These are phyloP conservation scores for Wickerhamiella vanderwaltii DNA, from an alignment of 805 yeast genomes.

Conservation along the genomic window DNA sequence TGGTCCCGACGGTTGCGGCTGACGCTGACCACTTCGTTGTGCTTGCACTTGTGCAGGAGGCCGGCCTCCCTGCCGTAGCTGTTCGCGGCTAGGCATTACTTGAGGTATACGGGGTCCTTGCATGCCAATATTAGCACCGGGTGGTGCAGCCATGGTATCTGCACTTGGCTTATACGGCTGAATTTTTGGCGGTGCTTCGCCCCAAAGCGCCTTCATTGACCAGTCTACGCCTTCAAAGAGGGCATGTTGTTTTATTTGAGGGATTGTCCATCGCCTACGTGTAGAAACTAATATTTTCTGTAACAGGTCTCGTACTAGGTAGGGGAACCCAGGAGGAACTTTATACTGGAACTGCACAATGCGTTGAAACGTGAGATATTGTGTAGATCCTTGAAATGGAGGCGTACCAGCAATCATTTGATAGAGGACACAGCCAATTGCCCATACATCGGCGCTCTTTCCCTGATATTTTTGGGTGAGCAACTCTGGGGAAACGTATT, in stretches of 20 bases:
- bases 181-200: slow-evolving; percentile 49
- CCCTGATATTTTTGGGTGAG: slow-evolving; percentile 69
- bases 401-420: slow-evolving; percentile 77
- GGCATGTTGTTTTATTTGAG: slow-evolving; percentile 47
- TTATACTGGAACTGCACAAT: slow-evolving; percentile 66
- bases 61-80: not conserved
- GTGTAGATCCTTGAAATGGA: slow-evolving; percentile 80
- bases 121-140: slow-evolving; percentile 7
- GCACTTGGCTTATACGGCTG: slow-evolving; percentile 34
- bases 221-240: slow-evolving; percentile 66
- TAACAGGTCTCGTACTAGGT: slow-evolving; percentile 52
- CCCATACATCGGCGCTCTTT: slow-evolving; percentile 84
- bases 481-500: slow-evolving; percentile 88
- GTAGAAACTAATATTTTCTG: slow-evolving; percentile 59
- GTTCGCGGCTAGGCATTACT: not conserved
- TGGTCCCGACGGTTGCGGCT: not conserved
- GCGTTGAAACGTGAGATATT: slow-evolving; percentile 76
- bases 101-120: slow-evolving; percentile 1
- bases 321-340: slow-evolving; percentile 58
- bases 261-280: slow-evolving; percentile 44
- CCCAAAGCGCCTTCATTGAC: slow-evolving; percentile 63
- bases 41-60: not conserved
- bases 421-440: slow-evolving; percentile 76
- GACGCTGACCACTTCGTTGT: not conserved
- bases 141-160: slow-evolving; percentile 19